Conservation (phyloP, 768 basidiomycete genomes). For the Serendipita indica region DNA sequence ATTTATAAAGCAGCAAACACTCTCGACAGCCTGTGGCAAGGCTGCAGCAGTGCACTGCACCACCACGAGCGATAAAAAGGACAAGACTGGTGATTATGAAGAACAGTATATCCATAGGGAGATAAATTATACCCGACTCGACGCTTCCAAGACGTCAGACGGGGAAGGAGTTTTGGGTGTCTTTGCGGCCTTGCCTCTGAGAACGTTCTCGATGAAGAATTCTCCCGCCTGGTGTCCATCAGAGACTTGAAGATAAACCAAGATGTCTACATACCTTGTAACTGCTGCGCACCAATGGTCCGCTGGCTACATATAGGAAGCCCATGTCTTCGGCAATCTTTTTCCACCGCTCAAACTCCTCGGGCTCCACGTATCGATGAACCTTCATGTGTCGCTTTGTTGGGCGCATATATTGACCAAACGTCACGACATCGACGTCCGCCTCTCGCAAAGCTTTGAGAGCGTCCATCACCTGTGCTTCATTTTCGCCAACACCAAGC, state of each 20-base stretch:
- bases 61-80: background rate
- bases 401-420: constrained; percentile 99
- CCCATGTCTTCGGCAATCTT: constrained; percentile 81
- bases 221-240: constrained; percentile 62
- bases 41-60: background rate
- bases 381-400: constrained; percentile 99
- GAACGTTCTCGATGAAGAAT: constrained; percentile 84
- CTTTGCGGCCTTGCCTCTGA: constrained; percentile 39
- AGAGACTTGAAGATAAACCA: background rate
- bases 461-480: constrained; percentile 67
- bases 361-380: constrained; percentile 85
- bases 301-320: constrained; percentile 94
- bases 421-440: constrained; percentile 93
- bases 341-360: constrained; percentile 88
- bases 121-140: background rate
- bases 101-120: no score
- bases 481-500: constrained; percentile 89
- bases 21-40: no score
- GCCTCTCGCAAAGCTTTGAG: constrained; percentile 74
- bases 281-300: constrained; percentile 87
- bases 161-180: background rate
- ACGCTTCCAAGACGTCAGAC: no score
- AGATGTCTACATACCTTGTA: constrained; percentile 61
- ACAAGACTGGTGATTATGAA: no score
- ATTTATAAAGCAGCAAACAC: no score